A percentile compares a stretch with the other conserved stretches of the same genome.
These are phyloP conservation scores for Dryas alaskensis DNA, from an alignment of 306 rosid genomes.

Conservation along the genomic window DNA sequence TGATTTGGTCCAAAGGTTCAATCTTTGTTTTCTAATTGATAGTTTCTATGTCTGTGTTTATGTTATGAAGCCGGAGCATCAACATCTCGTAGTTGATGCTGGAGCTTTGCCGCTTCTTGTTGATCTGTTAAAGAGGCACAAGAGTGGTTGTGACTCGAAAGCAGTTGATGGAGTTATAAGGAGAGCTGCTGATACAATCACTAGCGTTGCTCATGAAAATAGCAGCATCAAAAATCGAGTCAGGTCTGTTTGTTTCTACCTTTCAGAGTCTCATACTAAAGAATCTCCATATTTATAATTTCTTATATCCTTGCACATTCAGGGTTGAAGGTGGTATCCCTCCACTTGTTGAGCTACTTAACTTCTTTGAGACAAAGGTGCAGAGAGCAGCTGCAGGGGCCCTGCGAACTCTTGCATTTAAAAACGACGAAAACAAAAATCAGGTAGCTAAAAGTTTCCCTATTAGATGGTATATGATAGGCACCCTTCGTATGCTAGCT, in stretches of 20 bases:
- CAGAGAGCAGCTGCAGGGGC: conserved; percentile 68
- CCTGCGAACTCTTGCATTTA: conserved; percentile 59
- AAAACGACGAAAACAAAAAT: conserved; percentile 56
- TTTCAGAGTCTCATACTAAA: background rate
- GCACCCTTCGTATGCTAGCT: conserved; percentile 12
- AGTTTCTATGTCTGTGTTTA: conserved; percentile 13
- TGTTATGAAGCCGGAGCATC: conserved; percentile 54
- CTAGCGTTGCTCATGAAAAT: conserved; percentile 62
- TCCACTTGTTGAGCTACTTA: conserved; percentile 66
- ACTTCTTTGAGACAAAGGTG: conserved; percentile 47
- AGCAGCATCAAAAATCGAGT: conserved; percentile 43
- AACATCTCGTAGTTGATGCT: conserved; percentile 51
- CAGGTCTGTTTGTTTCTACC: conserved; percentile 37
- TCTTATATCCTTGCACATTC: conserved; percentile 12
- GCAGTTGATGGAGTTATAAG: conserved; percentile 39
- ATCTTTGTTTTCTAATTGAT: background rate
- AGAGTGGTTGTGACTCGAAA: conserved; percentile 16
- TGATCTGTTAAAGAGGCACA: conserved; percentile 42
- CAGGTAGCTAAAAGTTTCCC: conserved; percentile 39
- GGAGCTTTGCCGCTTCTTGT: conserved; percentile 59
- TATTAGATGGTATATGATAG: background rate
- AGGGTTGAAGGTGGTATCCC: conserved; percentile 74
- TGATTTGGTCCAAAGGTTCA: background rate
- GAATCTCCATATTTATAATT: background rate
- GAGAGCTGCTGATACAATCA: conserved; percentile 59